These are phyloP conservation scores for Tetrastigma voinierianum DNA, from an alignment of 164 flowering plant species.

Conservation along the genomic window DNA sequence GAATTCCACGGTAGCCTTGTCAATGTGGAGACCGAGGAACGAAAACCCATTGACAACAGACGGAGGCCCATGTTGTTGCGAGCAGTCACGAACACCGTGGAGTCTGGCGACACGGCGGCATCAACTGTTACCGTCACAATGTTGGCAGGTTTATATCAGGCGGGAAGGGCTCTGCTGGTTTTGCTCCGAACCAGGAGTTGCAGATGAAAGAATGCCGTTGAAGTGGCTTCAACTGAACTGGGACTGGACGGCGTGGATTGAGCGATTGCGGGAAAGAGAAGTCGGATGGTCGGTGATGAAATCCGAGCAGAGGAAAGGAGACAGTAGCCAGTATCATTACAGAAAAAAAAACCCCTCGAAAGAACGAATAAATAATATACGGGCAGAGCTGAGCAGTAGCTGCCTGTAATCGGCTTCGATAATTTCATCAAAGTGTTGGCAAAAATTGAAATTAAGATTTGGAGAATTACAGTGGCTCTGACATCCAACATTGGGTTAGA, in stretches of 20 bases:
- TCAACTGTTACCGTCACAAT: slow-evolving; percentile 19
- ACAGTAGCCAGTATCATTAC: neutral
- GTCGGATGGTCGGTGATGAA: neutral
- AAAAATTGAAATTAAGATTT: no score
- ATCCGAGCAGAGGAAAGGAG: neutral
- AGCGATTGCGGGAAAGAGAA: neutral
- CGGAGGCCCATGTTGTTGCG: slow-evolving; percentile 50
- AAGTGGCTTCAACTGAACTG: neutral
- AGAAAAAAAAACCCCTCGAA: no score
- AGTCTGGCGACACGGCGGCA: slow-evolving; percentile 17
- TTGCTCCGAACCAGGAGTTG: neutral
- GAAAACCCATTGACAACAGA: slow-evolving; percentile 50
- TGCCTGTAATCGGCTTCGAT: no score
- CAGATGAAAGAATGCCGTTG: neutral
- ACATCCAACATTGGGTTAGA: no score
- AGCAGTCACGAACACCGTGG: slow-evolving; percentile 44
- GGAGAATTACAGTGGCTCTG: no score
- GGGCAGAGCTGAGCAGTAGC: no score
- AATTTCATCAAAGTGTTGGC: no score
- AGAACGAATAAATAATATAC: no score
- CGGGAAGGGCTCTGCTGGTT: neutral
- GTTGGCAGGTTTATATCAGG: neutral
- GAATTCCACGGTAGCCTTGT: slow-evolving; percentile 39
- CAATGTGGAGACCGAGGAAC: slow-evolving; percentile 43
- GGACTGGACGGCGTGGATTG: neutral